Conservation (phyloP, 768 basidiomycete species). For the Phylloporus scabripes region DNA sequence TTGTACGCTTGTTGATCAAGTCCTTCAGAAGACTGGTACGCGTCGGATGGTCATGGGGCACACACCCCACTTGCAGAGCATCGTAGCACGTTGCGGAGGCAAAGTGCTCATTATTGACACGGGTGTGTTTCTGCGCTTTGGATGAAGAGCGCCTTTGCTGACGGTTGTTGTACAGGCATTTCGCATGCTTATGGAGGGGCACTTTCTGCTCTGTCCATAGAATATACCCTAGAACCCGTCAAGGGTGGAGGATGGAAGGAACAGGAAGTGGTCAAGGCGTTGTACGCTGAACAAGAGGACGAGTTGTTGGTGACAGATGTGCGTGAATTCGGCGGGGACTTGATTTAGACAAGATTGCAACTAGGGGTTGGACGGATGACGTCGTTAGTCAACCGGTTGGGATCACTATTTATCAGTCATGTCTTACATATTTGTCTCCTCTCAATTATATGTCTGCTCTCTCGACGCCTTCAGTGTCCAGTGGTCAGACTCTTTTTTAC, state of each 20-base stretch:
- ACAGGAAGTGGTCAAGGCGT: conserved; percentile 32
- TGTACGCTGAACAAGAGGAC: conserved; percentile 31
- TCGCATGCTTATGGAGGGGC: conserved; percentile 95
- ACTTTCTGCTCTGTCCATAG: conserved; percentile 81
- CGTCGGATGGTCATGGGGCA: conserved; percentile 94
- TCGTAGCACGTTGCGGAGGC: conserved; percentile 83
- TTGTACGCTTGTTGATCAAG: conserved; percentile 66
- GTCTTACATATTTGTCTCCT: background rate
- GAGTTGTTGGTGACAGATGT: conserved; percentile 23
- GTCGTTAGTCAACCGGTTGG: conserved; percentile 10
- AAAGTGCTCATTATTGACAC: conserved; percentile 96
- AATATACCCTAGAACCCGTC: conserved; percentile 73
- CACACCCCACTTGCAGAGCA: conserved; percentile 86
- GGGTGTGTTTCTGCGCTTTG: conserved; percentile 38
- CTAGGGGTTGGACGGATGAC: conserved; percentile 19
- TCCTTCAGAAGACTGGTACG: conserved; percentile 72
- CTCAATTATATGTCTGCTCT: conserved; percentile 11
- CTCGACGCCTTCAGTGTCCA: conserved; percentile 20
- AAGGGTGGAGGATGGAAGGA: conserved; percentile 32
- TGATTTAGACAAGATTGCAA: conserved; percentile 9
- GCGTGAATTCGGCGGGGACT: conserved; percentile 24
- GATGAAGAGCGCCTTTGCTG: conserved; percentile 4
- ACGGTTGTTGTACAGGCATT: conserved; percentile 50
- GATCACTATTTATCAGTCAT: conserved; percentile 21
- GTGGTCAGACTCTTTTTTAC: conserved; percentile 38